Evolutionary conservation across 306 rosid genomes (phyloP), one percentile per base, ranked within the genome.

Genomic region (Pterocarpus santalinus): DNA sequence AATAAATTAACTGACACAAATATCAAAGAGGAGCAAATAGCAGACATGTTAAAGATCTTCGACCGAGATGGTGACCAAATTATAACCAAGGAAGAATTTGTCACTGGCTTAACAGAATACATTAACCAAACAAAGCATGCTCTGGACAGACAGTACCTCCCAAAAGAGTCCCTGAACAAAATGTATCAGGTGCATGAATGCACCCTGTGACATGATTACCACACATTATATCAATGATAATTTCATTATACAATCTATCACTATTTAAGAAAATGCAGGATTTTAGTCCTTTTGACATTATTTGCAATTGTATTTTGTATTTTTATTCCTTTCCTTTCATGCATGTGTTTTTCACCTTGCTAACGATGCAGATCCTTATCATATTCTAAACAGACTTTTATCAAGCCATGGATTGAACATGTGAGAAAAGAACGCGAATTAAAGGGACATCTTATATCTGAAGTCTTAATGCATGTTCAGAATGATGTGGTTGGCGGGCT

Each of bases 381-480:
- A 32, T 46, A 7, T 73, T 47, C 0, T 69, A 30, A 79, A 5
- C 34, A 86, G 89, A 47, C 44, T 32, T 86, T 86, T 65, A 80
- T 87, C 76, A 86, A 82, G 84, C 91, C 92, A 43, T 91, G 92
- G 91, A 81, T 87, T 52, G 84, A 85, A 78, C 82, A 84, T 12
- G 75, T 12, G 43, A 82, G 88, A 68, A 87, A 78, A 79, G 85
- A 87, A 76, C 78, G 85, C 0, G 83, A 82, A 13, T 71, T 84
- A 78, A 87, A 73, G 86, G 83, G 78, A 60, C 85, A 66, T 55
- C 81, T 87, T 49, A 72, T 84, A 75, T 85, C 86, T 39, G 84
- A 65, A 77, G 77, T 87, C 53, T 69, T 87, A 58, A 81, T 4
- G 34, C 86, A 84, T 87, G 82, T 69, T 73, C 84, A 87, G 22